phyloP scores from a whole-genome alignment of 352 stramenopile species.

The Globisporangium heterothallicum region DNA sequence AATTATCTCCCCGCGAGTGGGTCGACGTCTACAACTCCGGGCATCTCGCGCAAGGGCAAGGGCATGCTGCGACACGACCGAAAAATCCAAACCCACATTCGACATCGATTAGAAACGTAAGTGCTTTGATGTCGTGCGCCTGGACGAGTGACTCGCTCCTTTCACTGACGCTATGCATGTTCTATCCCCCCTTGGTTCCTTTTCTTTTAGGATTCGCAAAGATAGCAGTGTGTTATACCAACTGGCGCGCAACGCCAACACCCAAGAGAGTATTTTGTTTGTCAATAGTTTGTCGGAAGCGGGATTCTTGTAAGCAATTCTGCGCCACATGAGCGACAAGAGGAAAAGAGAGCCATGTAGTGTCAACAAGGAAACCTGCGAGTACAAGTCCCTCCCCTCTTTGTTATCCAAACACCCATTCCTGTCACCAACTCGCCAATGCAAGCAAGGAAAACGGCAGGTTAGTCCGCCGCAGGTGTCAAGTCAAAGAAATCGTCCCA shows the following conservation, averaged over 20 bases:
- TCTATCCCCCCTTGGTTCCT: conserved; percentile 9
- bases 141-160: no score
- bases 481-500: no score
- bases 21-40: conserved; percentile 21
- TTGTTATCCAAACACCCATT: no score
- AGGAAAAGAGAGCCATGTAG: no score
- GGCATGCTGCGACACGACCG: conserved; percentile 68
- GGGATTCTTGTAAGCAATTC: conserved; percentile 64
- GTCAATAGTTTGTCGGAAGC: conserved; percentile 87
- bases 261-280: conserved; percentile 85
- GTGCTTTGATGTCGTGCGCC: conserved; percentile 21
- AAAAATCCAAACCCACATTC: conserved; percentile 66
- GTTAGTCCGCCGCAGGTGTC: no score
- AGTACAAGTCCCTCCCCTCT: no score
- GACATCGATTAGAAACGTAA: conserved; percentile 82
- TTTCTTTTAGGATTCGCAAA: conserved; percentile 57
- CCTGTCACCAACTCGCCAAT: no score
- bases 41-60: conserved; percentile 67
- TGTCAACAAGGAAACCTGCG: no score
- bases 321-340: not conserved
- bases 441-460: no score
- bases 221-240: conserved; percentile 81
- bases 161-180: not conserved
- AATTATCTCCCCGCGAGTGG: conserved; percentile 53
- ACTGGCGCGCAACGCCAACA: conserved; percentile 81